Conservation (phyloP, 352 stramenopile genomes). For the Blastocystis hominis region DNA sequence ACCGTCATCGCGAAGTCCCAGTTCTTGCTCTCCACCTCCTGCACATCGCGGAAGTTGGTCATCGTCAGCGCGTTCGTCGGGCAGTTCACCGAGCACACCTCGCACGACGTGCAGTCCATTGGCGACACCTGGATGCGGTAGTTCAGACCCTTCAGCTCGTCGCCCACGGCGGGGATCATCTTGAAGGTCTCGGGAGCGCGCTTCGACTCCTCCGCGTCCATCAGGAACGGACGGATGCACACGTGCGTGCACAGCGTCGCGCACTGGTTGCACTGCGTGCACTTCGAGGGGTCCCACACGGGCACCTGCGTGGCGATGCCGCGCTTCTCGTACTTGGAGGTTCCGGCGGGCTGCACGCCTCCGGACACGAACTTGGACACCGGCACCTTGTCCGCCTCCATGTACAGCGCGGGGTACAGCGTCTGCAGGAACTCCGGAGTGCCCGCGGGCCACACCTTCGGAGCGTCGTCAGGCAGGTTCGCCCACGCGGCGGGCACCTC, state of each 20-base stretch:
- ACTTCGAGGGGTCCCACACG: slow-evolving; percentile 61
- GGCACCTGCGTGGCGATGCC: slow-evolving; percentile 61
- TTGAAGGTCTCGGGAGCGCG: slow-evolving; percentile 64
- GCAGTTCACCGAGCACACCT: slow-evolving; percentile 65
- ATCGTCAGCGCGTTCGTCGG: slow-evolving; percentile 66
- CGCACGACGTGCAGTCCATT: slow-evolving; percentile 67
- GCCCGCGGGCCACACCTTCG: slow-evolving; percentile 64
- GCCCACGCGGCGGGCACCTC: slow-evolving; percentile 63
- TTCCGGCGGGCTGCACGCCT: slow-evolving; percentile 64
- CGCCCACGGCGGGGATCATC: too few relatives aligned
- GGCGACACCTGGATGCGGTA: slow-evolving; percentile 65
- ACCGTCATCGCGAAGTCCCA: too few relatives aligned
- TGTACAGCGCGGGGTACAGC: slow-evolving; percentile 60
- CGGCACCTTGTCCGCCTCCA: slow-evolving; percentile 65
- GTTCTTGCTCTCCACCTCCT: slow-evolving; percentile 59
- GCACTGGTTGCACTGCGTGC: slow-evolving; percentile 68
- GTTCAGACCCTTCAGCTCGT: too few relatives aligned
- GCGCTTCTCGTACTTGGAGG: slow-evolving; percentile 65
- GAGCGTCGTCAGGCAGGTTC: slow-evolving; percentile 60
- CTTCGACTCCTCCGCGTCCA: too few relatives aligned
- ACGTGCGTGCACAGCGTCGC: slow-evolving; percentile 66
- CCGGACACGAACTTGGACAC: slow-evolving; percentile 65
- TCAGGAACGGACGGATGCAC: too few relatives aligned
- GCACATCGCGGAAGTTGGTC: slow-evolving; percentile 63
- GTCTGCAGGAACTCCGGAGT: slow-evolving; percentile 62